Conservation (phyloP, 2,329 filamentous ascomycete species). For the Claviceps africana region DNA sequence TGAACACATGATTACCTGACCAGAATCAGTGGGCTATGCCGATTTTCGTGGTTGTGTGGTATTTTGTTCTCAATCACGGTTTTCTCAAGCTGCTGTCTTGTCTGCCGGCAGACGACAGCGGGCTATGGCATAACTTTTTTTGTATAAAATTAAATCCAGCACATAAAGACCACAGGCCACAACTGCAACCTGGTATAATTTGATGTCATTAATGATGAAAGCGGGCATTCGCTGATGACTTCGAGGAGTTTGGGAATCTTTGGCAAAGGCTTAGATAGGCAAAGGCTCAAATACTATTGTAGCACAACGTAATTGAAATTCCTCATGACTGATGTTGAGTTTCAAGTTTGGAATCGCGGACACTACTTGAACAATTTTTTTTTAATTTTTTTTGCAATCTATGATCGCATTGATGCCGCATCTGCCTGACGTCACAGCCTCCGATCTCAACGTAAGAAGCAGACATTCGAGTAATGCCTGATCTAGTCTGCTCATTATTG, state of each 20-base stretch:
- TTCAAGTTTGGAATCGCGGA: not conserved
- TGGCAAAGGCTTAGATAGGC: not conserved
- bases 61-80: not conserved
- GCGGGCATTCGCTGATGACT: not conserved
- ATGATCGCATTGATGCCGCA: not conserved
- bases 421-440: not conserved
- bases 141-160: not conserved
- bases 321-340: not conserved
- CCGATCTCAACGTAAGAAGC: not conserved
- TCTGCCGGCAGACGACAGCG: not conserved
- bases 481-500: not conserved
- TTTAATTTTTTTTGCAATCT: no score
- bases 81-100: not conserved
- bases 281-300: not conserved
- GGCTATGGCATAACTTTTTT: not conserved
- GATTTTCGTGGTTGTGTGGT: not conserved
- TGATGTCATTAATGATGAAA: not conserved
- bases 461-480: not conserved
- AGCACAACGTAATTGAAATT: not conserved
- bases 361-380: no score
- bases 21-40: not conserved
- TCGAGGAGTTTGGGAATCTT: not conserved
- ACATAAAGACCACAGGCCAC: not conserved
- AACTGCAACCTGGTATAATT: not conserved
- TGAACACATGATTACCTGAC: slow-evolving; percentile 39